phyloP scores from a whole-genome alignment of 1,284 basidiomycete genomes.

The Agroathelia rolfsii region DNA sequence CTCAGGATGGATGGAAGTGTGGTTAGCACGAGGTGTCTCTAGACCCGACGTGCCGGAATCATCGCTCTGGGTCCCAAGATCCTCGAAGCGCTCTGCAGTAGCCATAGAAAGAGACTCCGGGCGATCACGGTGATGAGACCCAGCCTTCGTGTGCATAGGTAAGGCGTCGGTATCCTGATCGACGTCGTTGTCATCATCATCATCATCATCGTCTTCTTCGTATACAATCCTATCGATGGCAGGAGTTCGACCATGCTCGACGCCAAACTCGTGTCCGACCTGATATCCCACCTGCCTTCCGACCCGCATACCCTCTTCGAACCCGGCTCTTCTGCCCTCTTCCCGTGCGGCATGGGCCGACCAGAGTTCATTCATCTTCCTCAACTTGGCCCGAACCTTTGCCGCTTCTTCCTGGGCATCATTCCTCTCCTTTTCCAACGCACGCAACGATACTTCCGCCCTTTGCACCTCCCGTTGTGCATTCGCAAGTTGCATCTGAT shows the following conservation, averaged over 20 bases:
- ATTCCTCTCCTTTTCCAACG: conserved; percentile 36
- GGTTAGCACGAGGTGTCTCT: too few relatives aligned
- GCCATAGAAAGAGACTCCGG: too few relatives aligned
- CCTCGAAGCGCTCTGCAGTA: too few relatives aligned
- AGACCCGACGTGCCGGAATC: too few relatives aligned
- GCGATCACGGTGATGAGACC: too few relatives aligned
- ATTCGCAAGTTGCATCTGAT: conserved; percentile 52
- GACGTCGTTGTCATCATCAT: conserved; percentile 16
- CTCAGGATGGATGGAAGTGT: too few relatives aligned
- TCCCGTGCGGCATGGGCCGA: conserved; percentile 39
- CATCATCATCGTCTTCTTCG: conserved; percentile 16
- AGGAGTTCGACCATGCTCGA: conserved; percentile 12
- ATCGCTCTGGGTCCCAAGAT: too few relatives aligned
- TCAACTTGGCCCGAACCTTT: conserved; percentile 34
- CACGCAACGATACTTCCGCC: conserved; percentile 32
- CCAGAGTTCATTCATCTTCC: conserved; percentile 36
- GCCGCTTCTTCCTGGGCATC: conserved; percentile 39
- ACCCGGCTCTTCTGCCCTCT: conserved; percentile 43
- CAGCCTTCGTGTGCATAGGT: conserved; percentile 6
- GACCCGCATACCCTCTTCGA: conserved; percentile 41
- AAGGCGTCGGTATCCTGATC: conserved; percentile 17
- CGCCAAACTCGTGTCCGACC: conserved; percentile 14
- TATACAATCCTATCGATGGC: too few relatives aligned
- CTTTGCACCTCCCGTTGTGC: conserved; percentile 51
- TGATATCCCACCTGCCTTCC: conserved; percentile 28